Conservation (phyloP, 441 rosid species). For the Gossypium trilobum region DNA sequence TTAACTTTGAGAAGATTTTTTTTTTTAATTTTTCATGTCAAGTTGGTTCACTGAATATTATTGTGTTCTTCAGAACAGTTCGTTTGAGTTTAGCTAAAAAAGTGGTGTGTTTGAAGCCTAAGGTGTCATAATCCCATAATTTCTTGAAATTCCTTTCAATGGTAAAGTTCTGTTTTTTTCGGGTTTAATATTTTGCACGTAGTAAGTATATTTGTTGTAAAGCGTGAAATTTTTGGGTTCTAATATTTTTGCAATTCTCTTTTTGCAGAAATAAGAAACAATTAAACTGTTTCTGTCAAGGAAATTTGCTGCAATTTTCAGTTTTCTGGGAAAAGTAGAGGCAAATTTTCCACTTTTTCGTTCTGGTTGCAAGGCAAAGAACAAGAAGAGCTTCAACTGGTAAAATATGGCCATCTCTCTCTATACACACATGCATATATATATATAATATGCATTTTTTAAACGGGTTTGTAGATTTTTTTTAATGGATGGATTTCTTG, state of each 20-base stretch:
- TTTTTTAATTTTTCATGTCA: not conserved
- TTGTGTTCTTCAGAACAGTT: not conserved
- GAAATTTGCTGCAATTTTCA: conserved; percentile 11
- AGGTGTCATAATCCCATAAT: not conserved
- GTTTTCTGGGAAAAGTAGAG: not conserved
- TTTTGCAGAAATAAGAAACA: not conserved
- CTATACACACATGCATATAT: not conserved
- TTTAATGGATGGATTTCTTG: not conserved
- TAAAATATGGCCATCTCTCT: not conserved
- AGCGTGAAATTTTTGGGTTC: not conserved
- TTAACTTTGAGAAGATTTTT: not conserved
- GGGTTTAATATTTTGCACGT: not conserved
- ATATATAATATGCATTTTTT: not conserved
- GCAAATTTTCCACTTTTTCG: too few species aligned
- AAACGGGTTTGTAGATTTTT: not conserved
- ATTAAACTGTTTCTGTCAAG: not conserved
- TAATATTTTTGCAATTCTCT: not conserved
- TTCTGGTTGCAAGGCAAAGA: not conserved
- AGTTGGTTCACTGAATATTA: not conserved
- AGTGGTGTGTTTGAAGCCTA: not conserved
- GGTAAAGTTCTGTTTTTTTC: not conserved
- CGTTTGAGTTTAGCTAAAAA: not conserved
- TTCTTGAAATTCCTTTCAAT: conserved; percentile 4
- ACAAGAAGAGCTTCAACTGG: conserved; percentile 9
- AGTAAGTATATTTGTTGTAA: not conserved